Evolutionary conservation across 768 basidiomycete genomes (phyloP), one percentile per base, ranked within the genome.

Genomic region (Cystobasidium tubakii): DNA sequence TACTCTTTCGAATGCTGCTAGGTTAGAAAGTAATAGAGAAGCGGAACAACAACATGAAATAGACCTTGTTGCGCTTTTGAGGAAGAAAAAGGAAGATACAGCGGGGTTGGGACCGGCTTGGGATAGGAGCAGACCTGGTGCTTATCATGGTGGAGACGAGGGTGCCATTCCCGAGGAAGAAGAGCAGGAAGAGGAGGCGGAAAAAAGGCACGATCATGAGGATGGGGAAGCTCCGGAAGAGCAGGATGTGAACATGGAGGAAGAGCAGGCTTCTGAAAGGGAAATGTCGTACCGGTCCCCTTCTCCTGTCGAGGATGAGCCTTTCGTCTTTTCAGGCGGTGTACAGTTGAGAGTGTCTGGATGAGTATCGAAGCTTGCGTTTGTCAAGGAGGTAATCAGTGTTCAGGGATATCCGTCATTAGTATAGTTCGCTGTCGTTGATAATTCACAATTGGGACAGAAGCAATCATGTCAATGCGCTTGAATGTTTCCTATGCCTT

Each of bases 21-120:
- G 10, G 17, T 46, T 70, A 23, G 66, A 53, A 19, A 70, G 66
- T 34, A 70, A 70, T 39, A 39, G 66, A 15, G 4, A 27, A 25
- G n/a, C 6, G 15, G 7, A 27, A 33, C 50, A 25, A n/a, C 3
- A 46, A 70, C 6, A 27, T 27, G 62, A 39, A 63, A 25, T 54
- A 7, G 53, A 54, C 21, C 53, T 54, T 29, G 53, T 29, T 54
- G 62, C 62, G 6, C 13, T 33, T 7, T n/a, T 63, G 15, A 25
- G 62, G 25, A 63, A 29, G 65, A 66, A 42, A 34, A 66, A 66
- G 25, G 65, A 43, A 31, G 66, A 70, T 15, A 70, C 25, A 31
- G 46, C 25, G 4, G 46, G 39, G 31, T n/a, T 39, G 62, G 27
- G 36, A 4, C 4, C 3, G 36, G 33, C 50, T 31, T 29, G 13